These are phyloP conservation scores for Diaporthe citri DNA, from an alignment of 2,329 filamentous ascomycete species.

Conservation along the genomic window DNA sequence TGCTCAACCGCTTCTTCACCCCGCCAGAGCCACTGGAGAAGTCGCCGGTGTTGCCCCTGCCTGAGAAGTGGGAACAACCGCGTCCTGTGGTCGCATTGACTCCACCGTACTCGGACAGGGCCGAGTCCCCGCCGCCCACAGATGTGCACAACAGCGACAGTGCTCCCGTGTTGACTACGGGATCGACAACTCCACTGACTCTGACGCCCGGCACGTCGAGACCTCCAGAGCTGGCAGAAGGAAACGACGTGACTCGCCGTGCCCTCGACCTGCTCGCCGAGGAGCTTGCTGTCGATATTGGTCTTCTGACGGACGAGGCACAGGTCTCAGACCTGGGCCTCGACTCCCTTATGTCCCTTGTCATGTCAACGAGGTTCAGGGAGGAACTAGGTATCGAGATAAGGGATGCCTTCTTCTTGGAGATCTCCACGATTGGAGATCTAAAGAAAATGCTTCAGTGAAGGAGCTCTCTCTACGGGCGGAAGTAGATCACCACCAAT, in stretches of 20 bases:
- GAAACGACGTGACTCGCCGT: background rate
- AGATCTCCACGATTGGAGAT: background rate
- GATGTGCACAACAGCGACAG: background rate
- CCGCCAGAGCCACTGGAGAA: background rate
- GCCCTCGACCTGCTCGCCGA: background rate
- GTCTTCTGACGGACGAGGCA: background rate
- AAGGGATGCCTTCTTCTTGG: background rate
- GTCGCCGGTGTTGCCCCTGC: background rate
- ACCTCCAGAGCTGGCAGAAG: background rate
- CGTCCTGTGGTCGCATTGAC: background rate
- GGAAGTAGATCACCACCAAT: no score
- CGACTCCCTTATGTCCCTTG: background rate
- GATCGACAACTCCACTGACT: background rate
- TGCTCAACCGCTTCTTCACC: slow-evolving; percentile 25
- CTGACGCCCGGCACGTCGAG: background rate
- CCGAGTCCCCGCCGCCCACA: background rate
- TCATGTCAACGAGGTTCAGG: background rate
- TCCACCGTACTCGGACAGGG: background rate
- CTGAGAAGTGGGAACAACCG: background rate
- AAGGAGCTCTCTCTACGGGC: background rate
- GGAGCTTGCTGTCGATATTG: background rate
- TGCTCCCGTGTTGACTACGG: background rate
- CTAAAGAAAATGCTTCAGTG: background rate
- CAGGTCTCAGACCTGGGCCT: background rate
- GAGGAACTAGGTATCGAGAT: background rate